Conservation (phyloP, 176 grass and related monocot genomes). For the Typha latifolia region DNA sequence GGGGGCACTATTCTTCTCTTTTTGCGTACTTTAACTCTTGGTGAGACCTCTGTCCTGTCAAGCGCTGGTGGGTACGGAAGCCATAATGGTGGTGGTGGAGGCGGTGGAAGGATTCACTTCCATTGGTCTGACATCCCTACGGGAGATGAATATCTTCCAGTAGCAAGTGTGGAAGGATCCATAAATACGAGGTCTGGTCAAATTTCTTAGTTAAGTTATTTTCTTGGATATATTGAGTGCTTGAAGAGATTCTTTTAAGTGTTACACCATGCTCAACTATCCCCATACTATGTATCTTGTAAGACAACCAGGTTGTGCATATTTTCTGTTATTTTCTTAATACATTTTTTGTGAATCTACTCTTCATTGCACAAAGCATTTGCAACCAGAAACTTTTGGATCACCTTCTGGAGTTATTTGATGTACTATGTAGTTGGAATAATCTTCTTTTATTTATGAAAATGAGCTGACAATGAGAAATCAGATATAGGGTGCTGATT, state of each 20-base stretch:
- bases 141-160: constrained; percentile 86
- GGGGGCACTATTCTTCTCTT: constrained; percentile 96
- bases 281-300: no score
- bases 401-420: background rate
- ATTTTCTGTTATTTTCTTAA: no score
- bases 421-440: background rate
- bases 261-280: no score
- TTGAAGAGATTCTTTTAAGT: background rate
- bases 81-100: constrained; percentile 65
- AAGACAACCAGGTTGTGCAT: no score
- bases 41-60: constrained; percentile 59
- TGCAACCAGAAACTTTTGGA: background rate
- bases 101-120: constrained; percentile 94
- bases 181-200: constrained; percentile 65
- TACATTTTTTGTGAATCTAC: no score
- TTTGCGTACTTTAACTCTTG: constrained; percentile 57
- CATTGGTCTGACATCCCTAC: constrained; percentile 92
- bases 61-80: constrained; percentile 67
- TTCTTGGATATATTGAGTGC: background rate
- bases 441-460: background rate
- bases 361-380: background rate
- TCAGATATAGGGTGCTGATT: background rate
- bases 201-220: constrained; percentile 16
- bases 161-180: constrained; percentile 73
- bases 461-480: background rate